These are phyloP conservation scores for Ceratocystis variospora DNA, from an alignment of 2,329 filamentous ascomycete genomes.

Conservation along the genomic window DNA sequence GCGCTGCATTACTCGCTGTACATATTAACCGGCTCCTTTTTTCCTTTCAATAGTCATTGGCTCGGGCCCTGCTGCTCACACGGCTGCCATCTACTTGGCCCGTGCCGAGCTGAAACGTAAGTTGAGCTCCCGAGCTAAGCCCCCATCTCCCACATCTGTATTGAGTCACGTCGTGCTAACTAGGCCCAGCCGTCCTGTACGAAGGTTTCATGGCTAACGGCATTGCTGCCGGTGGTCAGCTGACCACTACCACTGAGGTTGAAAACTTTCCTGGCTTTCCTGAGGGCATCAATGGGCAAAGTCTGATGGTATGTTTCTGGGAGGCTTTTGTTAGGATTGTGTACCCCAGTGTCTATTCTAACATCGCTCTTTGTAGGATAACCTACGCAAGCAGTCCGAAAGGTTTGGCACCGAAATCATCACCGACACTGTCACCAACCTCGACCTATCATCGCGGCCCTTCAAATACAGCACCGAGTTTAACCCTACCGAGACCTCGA, in stretches of 20 bases:
- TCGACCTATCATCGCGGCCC: conserved; percentile 71
- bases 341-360: not conserved
- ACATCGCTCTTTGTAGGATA: conserved; percentile 41
- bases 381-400: conserved; percentile 83
- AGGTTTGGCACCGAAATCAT: conserved; percentile 88
- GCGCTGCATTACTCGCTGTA: not conserved
- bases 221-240: conserved; percentile 87
- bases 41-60: conserved; percentile 49
- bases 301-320: conserved; percentile 56
- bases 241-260: conserved; percentile 95
- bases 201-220: conserved; percentile 97
- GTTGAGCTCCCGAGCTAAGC: conserved; percentile 22
- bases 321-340: conserved; percentile 3
- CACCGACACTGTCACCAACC: conserved; percentile 77
- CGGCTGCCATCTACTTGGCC: conserved; percentile 88
- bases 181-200: conserved; percentile 60
- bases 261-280: conserved; percentile 98
- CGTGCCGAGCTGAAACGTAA: conserved; percentile 80
- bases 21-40: conserved; percentile 1
- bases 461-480: conserved; percentile 94
- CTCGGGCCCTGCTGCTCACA: conserved; percentile 95
- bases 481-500: conserved; percentile 67
- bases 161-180: not conserved
- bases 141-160: not conserved
- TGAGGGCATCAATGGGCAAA: conserved; percentile 69